Base-by-base conservation (phyloP, 345 rosid genomes). In the Syzygium oleosum region DNA sequence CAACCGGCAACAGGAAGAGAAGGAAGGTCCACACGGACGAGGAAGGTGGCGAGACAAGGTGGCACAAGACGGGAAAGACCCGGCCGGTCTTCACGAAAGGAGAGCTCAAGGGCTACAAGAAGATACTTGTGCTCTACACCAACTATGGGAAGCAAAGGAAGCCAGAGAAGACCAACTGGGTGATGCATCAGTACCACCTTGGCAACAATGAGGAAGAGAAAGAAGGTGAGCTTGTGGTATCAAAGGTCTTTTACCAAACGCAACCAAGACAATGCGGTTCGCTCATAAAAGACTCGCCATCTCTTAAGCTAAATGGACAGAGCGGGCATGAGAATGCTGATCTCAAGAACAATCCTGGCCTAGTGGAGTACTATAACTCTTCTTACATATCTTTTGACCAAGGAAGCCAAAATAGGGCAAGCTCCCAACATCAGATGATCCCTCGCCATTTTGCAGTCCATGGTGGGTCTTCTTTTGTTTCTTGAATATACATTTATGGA, bases 21-120 rank as follows among this genome's bases (percentile, higher is more conserved):
- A 93, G 99, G 68, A 98, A 98, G 91, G 98, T 98, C 51, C 96
- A 94, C 90, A 93, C 98, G 1, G 97, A 96, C 41, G 86, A 92
- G 5, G 95, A 94, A 84, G 98, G 95, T 3, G 95, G 99, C 1
- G 99, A 97, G 92, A 97, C 99, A 52, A 89, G 99, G 87, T 97
- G 99, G 99, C 99, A 97, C 89, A 98, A 98, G 89, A 98, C 99
- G 9, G 99, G 99, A 4, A 98, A 98, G 90, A 98, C 99, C 19
- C 91, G 99, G 85, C 96, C 99, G 16, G 98, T 97, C 79, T 88
- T 91, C 5, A 86, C 91, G 17, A 87, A 91, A 25, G 96, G 94
- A 51, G 93, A 93, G 91, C 92, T 91, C 41, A 94, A 92, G 91
- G 99, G 99, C 12, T 97, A 94, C 92, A 97, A 97, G 91, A 97